Evolutionary conservation across 2,329 filamentous ascomycete species (phyloP).

Genomic region (Trichoderma gracile): DNA sequence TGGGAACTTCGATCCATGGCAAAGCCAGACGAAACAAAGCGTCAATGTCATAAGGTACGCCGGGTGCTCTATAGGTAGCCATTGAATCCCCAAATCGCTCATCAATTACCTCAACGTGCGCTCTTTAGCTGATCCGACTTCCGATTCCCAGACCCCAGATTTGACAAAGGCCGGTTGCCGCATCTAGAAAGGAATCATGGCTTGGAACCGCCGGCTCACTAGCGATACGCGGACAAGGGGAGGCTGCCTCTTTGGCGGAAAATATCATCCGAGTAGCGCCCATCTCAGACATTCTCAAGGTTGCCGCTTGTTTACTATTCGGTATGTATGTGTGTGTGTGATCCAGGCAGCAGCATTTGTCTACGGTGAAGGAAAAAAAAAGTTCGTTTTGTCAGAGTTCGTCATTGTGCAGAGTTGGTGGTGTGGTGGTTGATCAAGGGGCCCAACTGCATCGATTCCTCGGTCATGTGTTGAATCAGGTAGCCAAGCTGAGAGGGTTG

Average conservation of each 20-base stretch:
- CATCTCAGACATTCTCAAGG: too few species aligned
- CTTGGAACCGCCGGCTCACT: background rate
- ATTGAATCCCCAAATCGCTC: too few species aligned
- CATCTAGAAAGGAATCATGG: background rate
- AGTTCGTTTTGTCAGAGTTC: slow-evolving; percentile 1
- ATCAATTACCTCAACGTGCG: background rate
- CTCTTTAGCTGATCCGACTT: background rate
- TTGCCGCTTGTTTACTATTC: too few species aligned
- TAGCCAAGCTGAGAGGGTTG: background rate
- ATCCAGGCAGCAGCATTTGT: background rate
- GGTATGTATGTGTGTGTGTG: background rate
- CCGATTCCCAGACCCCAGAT: background rate
- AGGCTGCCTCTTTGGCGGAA: background rate
- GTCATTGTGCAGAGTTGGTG: slow-evolving; percentile 4
- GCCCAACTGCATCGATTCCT: background rate
- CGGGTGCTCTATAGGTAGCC: background rate
- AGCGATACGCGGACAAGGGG: background rate
- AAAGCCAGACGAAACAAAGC: too few species aligned
- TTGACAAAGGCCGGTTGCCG: background rate
- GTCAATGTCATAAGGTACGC: background rate
- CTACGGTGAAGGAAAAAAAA: background rate
- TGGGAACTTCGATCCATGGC: too few species aligned
- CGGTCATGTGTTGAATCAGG: background rate
- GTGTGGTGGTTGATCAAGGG: slow-evolving; percentile 4
- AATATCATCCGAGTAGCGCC: background rate